Base-by-base conservation (phyloP, 768 basidiomycete genomes). In the Mycena olivaceomarginata region DNA sequence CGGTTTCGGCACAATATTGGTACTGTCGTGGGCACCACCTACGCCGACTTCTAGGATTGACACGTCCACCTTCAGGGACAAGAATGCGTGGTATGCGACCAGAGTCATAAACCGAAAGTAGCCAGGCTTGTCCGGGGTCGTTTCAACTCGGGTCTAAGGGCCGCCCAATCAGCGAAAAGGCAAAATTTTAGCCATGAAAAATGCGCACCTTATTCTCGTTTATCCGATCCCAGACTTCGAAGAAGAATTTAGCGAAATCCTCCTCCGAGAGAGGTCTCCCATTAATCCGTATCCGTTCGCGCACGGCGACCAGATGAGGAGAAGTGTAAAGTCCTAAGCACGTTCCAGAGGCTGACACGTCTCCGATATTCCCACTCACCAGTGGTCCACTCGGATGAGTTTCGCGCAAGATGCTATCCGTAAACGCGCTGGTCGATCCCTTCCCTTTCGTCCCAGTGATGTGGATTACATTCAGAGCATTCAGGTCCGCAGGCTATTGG, bases 381-480 rank as follows among this genome's bases (percentile, higher is more conserved):
- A 78, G 96, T 91, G 88, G 93, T 97, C 89, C 94, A 96, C 2
- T 89, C 86, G 9, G 94, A 79, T 86, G 90, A n/a, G 90, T 85
- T 75, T 91, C 89, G n/a, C 96, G 92, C 66, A 99, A 88, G 69
- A 99, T 93, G 12, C 95, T 96, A 81, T 97, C 95, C 5, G 92
- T 91, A 81, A 99, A 99, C 10, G 98, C 98, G 79, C 96, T 96
- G 1, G 98, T 97, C 4, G 98, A 99, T 9, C 98, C 98, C 84
- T 99, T 99, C 45, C 98, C 98, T 86, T 99, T 99, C 5, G 98
- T 99, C 5, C 98, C 98, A 11, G 98, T 98, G 79, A 99, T 93
- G 87, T 99, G 98, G 63, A 99, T 92, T 73, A 98, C 97, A 84
- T 99, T 98, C 70, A 99, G 88, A 31, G 87, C 86, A 83, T 99